A percentile compares a stretch with the other conserved stretches of the same genome.
Evolutionary conservation across 805 yeast genomes (phyloP).

Genomic region (Wickerhamomyces sydowiorum): DNA sequence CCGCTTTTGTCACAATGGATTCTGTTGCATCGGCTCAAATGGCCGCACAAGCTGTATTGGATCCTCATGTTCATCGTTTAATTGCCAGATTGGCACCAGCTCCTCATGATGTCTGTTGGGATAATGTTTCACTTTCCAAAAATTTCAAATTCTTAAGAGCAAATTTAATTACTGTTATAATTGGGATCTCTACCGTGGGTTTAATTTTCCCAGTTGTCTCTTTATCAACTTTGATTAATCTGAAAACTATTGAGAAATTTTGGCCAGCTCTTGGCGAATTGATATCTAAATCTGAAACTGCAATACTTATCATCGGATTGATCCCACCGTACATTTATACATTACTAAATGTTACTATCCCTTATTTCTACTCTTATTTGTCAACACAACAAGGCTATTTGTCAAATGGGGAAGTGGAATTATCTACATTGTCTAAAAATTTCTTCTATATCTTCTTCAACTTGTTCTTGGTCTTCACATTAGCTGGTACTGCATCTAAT

Average conservation of each 20-base stretch:
- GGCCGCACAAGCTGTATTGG: conserved; percentile 92
- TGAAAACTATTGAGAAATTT: conserved; percentile 70
- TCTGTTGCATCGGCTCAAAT: conserved; percentile 93
- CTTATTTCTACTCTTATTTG: conserved; percentile 78
- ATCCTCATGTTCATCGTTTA: conserved; percentile 79
- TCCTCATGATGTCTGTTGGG: conserved; percentile 94
- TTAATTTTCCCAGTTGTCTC: conserved; percentile 82
- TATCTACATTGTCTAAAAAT: conserved; percentile 88
- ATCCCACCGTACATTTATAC: conserved; percentile 91
- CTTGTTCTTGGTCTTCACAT: conserved; percentile 86
- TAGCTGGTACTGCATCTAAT: conserved; percentile 86
- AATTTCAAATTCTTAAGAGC: conserved; percentile 57
- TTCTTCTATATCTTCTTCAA: conserved; percentile 93
- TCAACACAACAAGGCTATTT: conserved; percentile 83
- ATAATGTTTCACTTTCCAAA: conserved; percentile 73
- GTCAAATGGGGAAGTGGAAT: conserved; percentile 87
- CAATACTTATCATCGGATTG: conserved; percentile 77
- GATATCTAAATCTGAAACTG: conserved; percentile 57
- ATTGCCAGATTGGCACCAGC: conserved; percentile 90
- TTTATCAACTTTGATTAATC: conserved; percentile 74
- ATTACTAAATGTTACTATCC: conserved; percentile 72
- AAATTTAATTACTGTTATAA: conserved; percentile 31
- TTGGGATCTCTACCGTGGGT: conserved; percentile 53
- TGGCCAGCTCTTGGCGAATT: conserved; percentile 80
- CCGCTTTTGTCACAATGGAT: conserved; percentile 93